Conservation (phyloP, 163 green algal species). For the Chlamydomonas reinhardtii region DNA sequence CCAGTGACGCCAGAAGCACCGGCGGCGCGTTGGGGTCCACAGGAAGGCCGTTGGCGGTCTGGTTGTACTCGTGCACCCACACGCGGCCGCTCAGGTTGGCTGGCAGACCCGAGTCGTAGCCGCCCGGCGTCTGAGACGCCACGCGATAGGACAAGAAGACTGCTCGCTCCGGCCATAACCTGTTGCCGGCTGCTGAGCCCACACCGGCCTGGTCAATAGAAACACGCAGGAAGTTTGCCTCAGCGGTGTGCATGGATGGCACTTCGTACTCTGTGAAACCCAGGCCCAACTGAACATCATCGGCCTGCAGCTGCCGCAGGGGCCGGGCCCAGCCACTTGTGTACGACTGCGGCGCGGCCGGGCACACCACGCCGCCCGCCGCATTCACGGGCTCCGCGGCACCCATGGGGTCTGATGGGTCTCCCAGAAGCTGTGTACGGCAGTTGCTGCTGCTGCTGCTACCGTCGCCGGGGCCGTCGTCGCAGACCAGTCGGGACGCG, state of each 20-base stretch:
- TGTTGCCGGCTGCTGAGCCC: no score
- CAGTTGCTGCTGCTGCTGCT: neutral
- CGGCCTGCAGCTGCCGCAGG: neutral
- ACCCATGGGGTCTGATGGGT: constrained; percentile 24
- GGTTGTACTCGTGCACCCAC: constrained; percentile 32
- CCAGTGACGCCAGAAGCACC: neutral
- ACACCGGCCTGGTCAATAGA: no score
- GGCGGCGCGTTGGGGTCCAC: neutral
- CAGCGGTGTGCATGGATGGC: no score
- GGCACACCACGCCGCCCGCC: neutral
- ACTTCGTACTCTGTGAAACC: no score
- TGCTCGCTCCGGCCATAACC: no score
- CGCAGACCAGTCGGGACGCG: neutral
- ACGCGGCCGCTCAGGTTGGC: neutral
- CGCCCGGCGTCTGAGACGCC: neutral
- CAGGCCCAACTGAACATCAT: no score
- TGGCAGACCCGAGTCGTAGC: constrained; percentile 10
- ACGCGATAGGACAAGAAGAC: no score
- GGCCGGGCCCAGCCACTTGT: constrained; percentile 13
- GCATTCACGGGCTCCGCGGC: neutral
- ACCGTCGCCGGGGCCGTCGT: neutral
- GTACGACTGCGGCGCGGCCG: constrained; percentile 7
- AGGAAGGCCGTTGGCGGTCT: neutral
- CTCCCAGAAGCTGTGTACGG: neutral
- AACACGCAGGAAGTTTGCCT: no score